Percentiles rank a stretch among this genome's conserved stretches.
phyloP scores from a whole-genome alignment of 2,329 filamentous ascomycete genomes.

The Sporothrix inflata region DNA sequence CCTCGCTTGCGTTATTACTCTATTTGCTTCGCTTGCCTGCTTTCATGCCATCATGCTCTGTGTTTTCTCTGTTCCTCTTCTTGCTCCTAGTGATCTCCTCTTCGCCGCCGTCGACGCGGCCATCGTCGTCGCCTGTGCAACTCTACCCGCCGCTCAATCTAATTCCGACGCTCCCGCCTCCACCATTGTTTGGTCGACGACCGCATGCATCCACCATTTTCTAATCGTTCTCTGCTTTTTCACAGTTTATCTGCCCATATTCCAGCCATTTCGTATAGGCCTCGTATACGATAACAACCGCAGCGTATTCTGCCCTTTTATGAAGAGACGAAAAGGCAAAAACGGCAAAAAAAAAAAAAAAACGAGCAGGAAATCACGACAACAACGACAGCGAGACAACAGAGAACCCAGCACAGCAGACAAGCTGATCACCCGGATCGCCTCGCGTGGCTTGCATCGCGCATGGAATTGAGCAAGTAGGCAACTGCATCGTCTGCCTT shows the following conservation, averaged over 20 bases:
- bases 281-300: conserved; percentile 20
- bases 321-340: background rate
- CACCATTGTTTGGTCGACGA: conserved; percentile 2
- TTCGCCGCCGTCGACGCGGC: background rate
- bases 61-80: background rate
- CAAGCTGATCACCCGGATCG: background rate
- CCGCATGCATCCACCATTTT: background rate
- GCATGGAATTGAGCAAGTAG: background rate
- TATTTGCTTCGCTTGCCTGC: conserved; percentile 10
- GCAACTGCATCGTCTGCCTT: background rate
- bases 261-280: background rate
- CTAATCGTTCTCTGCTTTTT: background rate
- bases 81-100: background rate
- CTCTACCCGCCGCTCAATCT: conserved; percentile 25
- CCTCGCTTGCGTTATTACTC: conserved; percentile 4
- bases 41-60: conserved; percentile 23
- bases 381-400: background rate
- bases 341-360: too few species aligned
- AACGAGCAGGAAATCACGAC: background rate
- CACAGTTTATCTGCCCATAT: background rate
- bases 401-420: background rate
- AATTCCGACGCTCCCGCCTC: conserved; percentile 24
- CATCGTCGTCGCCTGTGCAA: conserved; percentile 25
- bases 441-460: conserved; percentile 4
- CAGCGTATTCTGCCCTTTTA: background rate